Evolutionary conservation across 2,329 filamentous ascomycete species (phyloP).

Genomic region (Aspergillus sp.): DNA sequence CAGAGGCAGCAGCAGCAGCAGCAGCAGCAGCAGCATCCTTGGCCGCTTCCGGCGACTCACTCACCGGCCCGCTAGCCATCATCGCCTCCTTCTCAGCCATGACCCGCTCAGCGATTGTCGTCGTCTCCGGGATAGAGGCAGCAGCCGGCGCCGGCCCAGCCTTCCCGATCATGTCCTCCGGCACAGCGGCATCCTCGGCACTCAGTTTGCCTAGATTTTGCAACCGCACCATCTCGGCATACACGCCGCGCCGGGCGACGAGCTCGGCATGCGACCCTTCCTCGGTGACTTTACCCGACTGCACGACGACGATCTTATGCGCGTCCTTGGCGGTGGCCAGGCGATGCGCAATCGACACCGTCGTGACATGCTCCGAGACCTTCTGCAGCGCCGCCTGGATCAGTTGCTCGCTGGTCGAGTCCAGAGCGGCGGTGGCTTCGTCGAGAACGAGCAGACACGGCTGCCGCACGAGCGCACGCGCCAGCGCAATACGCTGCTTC

Average conservation of each 20-base stretch:
- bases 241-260: slow-evolving; percentile 31
- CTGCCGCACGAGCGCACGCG: slow-evolving; percentile 73
- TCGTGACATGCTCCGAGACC: slow-evolving; percentile 22
- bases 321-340: slow-evolving; percentile 30
- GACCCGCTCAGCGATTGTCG: slow-evolving; percentile 1
- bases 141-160: slow-evolving; percentile 9
- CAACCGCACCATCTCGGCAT: slow-evolving; percentile 43
- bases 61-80: slow-evolving; percentile 11
- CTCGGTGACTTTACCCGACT: slow-evolving; percentile 25
- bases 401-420: slow-evolving; percentile 28
- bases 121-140: slow-evolving; percentile 2
- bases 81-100: slow-evolving; percentile 13
- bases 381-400: slow-evolving; percentile 27
- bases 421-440: slow-evolving; percentile 31
- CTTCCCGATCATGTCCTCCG: slow-evolving; percentile 12
- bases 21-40: slow-evolving; percentile 1
- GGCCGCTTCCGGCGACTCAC: slow-evolving; percentile 8
- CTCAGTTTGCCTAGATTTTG: slow-evolving; percentile 31
- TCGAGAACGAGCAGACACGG: slow-evolving; percentile 60
- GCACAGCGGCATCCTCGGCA: slow-evolving; percentile 10
- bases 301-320: slow-evolving; percentile 32
- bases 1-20: neutral
- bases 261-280: slow-evolving; percentile 27
- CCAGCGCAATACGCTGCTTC: slow-evolving; percentile 83
- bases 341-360: slow-evolving; percentile 31